Base-by-base conservation (phyloP, 257 asterid species). In the Mentha longifolia region DNA sequence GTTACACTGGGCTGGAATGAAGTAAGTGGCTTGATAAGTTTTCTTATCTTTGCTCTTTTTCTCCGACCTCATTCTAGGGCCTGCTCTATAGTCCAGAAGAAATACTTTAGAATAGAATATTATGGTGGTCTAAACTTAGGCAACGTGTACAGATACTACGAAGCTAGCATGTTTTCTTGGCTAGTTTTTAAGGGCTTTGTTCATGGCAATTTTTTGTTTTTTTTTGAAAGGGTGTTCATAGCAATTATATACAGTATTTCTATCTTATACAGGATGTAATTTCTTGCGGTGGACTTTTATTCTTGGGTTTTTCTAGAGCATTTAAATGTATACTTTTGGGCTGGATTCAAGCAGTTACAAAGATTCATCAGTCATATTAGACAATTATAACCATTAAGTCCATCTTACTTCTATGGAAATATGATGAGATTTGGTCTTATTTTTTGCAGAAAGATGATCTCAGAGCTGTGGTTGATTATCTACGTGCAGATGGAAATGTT, bases 1-100 rank as follows among this genome's bases (percentile, higher is more conserved):
- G 98, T 92, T 41, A 88, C 96, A 56, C 79, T 92, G 55, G 97
- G 98, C 37, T 90, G 98, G 98, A 87, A 92, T 65, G 98, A 92
- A 82, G 98, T 92, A 83, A 83, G 94, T 76, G 58, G 61, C 59
- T 51, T 61, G 61, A 61, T 52, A 68, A 69, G 60, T 56, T 47
- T 47, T 74, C 31, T 61, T 68, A 42, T 41, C 61, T 39, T 46
- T 30, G 8, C 65, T 52, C 42, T 35, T 30, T 72, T 56, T 51
- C 33, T 19, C 65, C 5, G 19, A 70, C 65, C 74, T 52, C 64
- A 39, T 41, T 57, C 19, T 22, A 4, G 50, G 64, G 65, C 49
- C 39, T 64, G 28, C 58, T 30, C 65, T 6, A 55, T 55, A 49
- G 50, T 76, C 68, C 60, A n/a, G 10, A 56, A 5, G 5, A 61